phyloP scores from a whole-genome alignment of 495 filamentous ascomycete genomes.

The Penicillium silybi region DNA sequence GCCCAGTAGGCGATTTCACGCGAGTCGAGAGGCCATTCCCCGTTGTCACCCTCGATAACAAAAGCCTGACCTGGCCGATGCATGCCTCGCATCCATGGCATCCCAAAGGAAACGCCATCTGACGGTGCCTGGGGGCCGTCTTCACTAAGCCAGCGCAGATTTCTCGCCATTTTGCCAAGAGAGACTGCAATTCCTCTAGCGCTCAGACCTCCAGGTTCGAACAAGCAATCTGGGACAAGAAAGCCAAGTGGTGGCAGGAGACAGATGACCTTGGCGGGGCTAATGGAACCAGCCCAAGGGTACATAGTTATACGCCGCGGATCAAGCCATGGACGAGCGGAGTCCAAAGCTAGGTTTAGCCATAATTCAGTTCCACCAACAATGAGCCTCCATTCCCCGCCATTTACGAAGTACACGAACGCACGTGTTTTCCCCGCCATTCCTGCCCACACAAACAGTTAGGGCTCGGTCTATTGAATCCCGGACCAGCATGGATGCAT shows the following conservation, averaged over 20 bases:
- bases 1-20: conserved; percentile 21
- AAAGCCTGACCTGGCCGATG: conserved; percentile 14
- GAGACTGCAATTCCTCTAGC: not conserved
- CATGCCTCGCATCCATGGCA: conserved; percentile 16
- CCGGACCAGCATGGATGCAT: conserved; percentile 3
- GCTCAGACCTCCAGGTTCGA: not conserved
- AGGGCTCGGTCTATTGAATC: conserved; percentile 3
- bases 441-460: not conserved
- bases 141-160: conserved; percentile 16
- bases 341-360: not conserved
- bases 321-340: not conserved
- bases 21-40: conserved; percentile 16
- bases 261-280: not conserved
- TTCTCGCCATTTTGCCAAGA: conserved; percentile 2
- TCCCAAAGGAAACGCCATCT: conserved; percentile 19
- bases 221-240: conserved; percentile 10
- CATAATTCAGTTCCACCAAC: not conserved
- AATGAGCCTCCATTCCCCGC: not conserved
- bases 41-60: conserved; percentile 7
- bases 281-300: not conserved
- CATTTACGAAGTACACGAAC: not conserved
- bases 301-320: not conserved
- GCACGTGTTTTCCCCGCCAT: not conserved
- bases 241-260: conserved; percentile 1
- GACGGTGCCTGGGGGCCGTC: conserved; percentile 8